A percentile compares a stretch with the other conserved stretches of the same genome.
Evolutionary conservation across 31 red algal genomes (phyloP).

Genomic region (Porphyra umbilicalis): DNA sequence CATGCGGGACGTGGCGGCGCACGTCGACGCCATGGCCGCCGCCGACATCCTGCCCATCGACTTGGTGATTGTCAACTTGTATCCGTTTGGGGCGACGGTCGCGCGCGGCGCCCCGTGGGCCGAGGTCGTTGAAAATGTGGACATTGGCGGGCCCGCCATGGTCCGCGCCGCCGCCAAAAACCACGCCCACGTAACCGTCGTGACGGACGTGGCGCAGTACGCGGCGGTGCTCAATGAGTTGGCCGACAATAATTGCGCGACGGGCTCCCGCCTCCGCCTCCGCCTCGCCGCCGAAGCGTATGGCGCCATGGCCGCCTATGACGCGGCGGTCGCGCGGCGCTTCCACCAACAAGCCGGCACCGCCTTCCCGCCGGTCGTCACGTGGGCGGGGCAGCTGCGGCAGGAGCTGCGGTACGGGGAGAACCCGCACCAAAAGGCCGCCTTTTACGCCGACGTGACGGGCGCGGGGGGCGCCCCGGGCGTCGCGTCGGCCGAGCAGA

Average conservation of each 20-base stretch:
- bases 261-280: conserved; percentile 23
- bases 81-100: conserved; percentile 86
- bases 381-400: conserved; percentile 45
- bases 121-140: conserved; percentile 84
- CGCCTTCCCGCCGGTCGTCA: conserved; percentile 39
- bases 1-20: conserved; percentile 41
- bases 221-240: conserved; percentile 65
- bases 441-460: conserved; percentile 46
- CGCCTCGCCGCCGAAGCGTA: conserved; percentile 69
- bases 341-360: conserved; percentile 46
- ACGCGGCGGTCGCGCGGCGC: conserved; percentile 60
- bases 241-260: conserved; percentile 50
- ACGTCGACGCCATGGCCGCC: conserved; percentile 36
- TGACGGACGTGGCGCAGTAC: conserved; percentile 86
- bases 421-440: conserved; percentile 92
- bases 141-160: conserved; percentile 93
- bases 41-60: conserved; percentile 76
- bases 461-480: conserved; percentile 1
- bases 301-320: conserved; percentile 65
- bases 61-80: conserved; percentile 91
- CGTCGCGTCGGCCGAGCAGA: conserved; percentile 66
- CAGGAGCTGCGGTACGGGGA: conserved; percentile 94
- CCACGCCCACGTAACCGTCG: conserved; percentile 67
- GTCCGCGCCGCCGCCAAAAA: conserved; percentile 96
- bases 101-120: conserved; percentile 42